Evolutionary conservation across 2,329 filamentous ascomycete genomes (phyloP), one percentile per base, ranked within the genome.

Genomic region (Ophiobolus disseminans): DNA sequence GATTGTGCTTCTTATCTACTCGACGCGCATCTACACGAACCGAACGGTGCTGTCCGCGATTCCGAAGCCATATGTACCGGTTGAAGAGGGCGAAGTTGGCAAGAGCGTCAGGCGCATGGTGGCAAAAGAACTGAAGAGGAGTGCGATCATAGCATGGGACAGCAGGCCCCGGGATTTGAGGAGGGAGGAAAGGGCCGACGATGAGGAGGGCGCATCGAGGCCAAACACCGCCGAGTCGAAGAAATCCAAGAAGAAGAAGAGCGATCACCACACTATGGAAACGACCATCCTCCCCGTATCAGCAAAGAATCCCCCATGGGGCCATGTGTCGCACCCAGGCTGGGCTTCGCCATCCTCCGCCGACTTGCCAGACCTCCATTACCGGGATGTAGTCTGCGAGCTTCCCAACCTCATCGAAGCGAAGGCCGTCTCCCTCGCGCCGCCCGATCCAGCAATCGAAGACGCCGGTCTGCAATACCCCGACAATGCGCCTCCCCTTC

Each of bases 401-500:
- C 80, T 99, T 19, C 90, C 92, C 1, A 88, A 95, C 66, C 80
- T 97, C 21, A 89, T 97, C 55, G 93, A 97, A 76, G 93, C 90
- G 8, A 93, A 93, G 71, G 93, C 91, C 1, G 85, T 97, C n/a
- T 91, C 90, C 0, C 82, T 96, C 28, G 90, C 89, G 0, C 90
- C 87, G 22, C 77, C 79, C 0, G 79, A 82, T 56, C 78, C 80
- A 3, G 70, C 75, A 3, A 62, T 74, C 19, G 68, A 70, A 37
- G 53, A 55, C 6, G 51, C 40, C 13, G 48, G 48, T 3, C 46
- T 56, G 6, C 60, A 62, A 39, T 50, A 59, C 37, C 59, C 60
- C 6, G 60, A 67, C 17, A 62, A 62, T 26, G 66, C 50, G 55
- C 71, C 40, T 45, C 72, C 59, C 57, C 73, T 52, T 45, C 82